A percentile compares a stretch with the other conserved stretches of the same genome.
Evolutionary conservation across 208 protist genomes (phyloP).

Genomic region (Crithidia thermophila): DNA sequence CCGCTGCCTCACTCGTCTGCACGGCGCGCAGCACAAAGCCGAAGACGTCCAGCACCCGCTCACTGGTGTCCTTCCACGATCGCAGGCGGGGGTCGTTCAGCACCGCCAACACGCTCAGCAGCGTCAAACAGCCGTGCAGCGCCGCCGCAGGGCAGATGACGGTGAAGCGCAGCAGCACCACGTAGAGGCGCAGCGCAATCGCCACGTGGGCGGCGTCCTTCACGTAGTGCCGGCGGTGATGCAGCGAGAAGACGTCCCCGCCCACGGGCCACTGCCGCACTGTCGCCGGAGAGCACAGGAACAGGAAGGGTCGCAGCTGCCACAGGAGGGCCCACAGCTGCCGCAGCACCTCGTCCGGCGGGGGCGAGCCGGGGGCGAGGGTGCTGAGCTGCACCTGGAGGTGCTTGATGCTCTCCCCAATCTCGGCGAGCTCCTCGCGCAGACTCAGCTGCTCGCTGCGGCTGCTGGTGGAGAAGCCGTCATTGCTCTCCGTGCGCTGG

Average conservation of each 20-base stretch:
- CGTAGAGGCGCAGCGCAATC: slow-evolving; percentile 60
- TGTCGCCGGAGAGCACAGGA: slow-evolving; percentile 23
- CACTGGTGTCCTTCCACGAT: slow-evolving; percentile 22
- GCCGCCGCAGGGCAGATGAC: slow-evolving; percentile 38
- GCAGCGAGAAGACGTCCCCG: slow-evolving; percentile 15
- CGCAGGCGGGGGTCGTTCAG: slow-evolving; percentile 29
- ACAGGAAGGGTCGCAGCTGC: slow-evolving; percentile 60
- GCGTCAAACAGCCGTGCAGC: slow-evolving; percentile 55
- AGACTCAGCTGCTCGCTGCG: neutral
- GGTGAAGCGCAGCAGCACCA: slow-evolving; percentile 54
- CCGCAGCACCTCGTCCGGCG: slow-evolving; percentile 8
- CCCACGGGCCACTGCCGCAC: slow-evolving; percentile 20
- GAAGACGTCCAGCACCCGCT: slow-evolving; percentile 43
- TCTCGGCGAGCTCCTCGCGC: slow-evolving; percentile 26
- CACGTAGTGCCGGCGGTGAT: slow-evolving; percentile 28
- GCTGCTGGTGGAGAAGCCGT: neutral
- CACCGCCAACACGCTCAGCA: slow-evolving; percentile 58
- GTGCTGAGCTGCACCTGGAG: slow-evolving; percentile 23
- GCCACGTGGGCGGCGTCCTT: slow-evolving; percentile 42
- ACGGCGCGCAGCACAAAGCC: slow-evolving; percentile 33
- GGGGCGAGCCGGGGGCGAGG: neutral
- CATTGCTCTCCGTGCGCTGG: slow-evolving; percentile 15
- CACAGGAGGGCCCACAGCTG: slow-evolving; percentile 60
- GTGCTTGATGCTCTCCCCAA: slow-evolving; percentile 29
- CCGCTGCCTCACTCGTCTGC: slow-evolving; percentile 8